A percentile compares a stretch with the other conserved stretches of the same genome.
Conservation (phyloP, 805 yeast species). For the Zygotorulaspora danielsina region DNA sequence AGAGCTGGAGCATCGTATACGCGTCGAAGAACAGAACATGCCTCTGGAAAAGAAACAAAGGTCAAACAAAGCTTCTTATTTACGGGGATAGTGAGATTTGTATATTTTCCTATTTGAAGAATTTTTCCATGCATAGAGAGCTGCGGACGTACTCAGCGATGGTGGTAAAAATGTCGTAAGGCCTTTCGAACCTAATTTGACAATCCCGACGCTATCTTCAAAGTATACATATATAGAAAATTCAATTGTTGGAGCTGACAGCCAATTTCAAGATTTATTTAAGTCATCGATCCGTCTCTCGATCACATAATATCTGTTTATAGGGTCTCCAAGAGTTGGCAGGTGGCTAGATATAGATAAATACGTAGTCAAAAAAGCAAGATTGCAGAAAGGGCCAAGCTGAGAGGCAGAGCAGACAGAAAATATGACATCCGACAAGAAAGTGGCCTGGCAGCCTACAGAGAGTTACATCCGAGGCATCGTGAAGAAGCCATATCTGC, state of each 20-base stretch:
- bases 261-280: no score
- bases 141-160: conserved; percentile 1
- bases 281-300: background rate
- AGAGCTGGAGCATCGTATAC: conserved; percentile 36
- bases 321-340: no score
- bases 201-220: no score
- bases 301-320: background rate
- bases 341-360: no score
- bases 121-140: conserved; percentile 4
- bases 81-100: background rate
- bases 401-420: no score
- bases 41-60: conserved; percentile 6
- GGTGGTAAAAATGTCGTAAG: background rate
- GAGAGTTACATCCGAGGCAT: conserved; percentile 43
- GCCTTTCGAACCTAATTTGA: conserved; percentile 2
- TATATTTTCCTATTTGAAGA: background rate
- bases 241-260: no score
- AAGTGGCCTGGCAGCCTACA: conserved; percentile 44
- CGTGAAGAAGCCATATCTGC: conserved; percentile 44
- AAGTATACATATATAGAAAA: background rate
- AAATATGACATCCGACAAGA: conserved; percentile 3
- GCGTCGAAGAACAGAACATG: conserved; percentile 4
- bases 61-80: background rate
- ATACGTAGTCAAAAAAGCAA: no score
- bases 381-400: no score